Percentiles rank a stretch among this genome's conserved stretches.
Evolutionary conservation across 805 yeast species (phyloP).

Genomic region (Kazachstania africana): DNA sequence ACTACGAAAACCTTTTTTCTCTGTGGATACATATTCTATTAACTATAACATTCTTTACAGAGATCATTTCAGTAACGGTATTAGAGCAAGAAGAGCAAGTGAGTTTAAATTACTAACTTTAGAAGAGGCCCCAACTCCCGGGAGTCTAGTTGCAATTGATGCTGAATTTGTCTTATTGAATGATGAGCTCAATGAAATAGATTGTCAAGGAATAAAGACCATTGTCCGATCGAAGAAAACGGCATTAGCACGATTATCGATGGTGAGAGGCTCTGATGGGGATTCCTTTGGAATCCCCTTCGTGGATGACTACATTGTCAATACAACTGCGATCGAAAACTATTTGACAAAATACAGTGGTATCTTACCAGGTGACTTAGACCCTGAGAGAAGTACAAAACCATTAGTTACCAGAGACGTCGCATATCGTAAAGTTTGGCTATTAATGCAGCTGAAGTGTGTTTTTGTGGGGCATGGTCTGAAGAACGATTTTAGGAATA

Average conservation of each 20-base stretch:
- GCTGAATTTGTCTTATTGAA: conserved; percentile 87
- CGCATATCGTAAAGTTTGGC: conserved; percentile 83
- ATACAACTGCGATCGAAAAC: conserved; percentile 61
- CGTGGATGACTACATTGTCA: conserved; percentile 84
- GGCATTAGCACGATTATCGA: conserved; percentile 83
- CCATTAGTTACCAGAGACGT: conserved; percentile 70
- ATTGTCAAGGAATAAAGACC: conserved; percentile 56
- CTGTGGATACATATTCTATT: conserved; percentile 40
- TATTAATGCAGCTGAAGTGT: conserved; percentile 77
- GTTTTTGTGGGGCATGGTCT: conserved; percentile 93
- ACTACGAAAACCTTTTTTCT: conserved; percentile 32
- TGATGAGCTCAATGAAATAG: conserved; percentile 70
- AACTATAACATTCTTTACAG: conserved; percentile 57
- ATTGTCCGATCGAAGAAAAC: conserved; percentile 64
- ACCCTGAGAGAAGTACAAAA: conserved; percentile 50
- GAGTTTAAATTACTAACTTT: conserved; percentile 61
- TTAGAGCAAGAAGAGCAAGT: conserved; percentile 42
- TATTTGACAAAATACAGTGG: conserved; percentile 88
- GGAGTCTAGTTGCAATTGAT: conserved; percentile 81
- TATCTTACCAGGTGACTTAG: conserved; percentile 84
- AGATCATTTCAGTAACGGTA: conserved; percentile 62
- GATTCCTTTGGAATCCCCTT: conserved; percentile 61
- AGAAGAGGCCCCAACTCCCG: conserved; percentile 62
- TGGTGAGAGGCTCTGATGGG: conserved; percentile 60
- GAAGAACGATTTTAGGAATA: conserved; percentile 81